Evolutionary conservation across 352 stramenopile species (phyloP).

Genomic region (Blastocystis sp.): DNA sequence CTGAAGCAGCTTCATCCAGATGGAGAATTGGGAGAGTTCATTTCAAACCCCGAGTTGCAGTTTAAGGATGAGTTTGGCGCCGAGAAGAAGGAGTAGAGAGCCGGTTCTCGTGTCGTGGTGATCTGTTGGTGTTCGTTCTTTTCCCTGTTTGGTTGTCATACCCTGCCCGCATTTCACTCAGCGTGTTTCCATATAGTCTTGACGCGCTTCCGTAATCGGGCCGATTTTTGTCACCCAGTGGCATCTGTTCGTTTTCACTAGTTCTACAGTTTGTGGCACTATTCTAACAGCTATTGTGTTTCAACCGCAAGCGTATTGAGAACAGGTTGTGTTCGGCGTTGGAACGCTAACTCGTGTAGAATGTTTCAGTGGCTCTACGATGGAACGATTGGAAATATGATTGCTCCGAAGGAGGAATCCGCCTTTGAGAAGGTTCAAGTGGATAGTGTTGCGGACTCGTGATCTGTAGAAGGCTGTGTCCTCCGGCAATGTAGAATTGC

Average conservation of each 20-base stretch:
- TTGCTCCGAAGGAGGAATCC: constrained; percentile 49
- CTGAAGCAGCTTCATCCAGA: constrained; percentile 52
- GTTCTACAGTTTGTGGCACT: too few species aligned
- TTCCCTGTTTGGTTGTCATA: too few species aligned
- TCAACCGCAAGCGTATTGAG: too few species aligned
- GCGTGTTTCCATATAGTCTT: too few species aligned
- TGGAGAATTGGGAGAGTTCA: constrained; percentile 60
- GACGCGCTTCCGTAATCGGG: too few species aligned
- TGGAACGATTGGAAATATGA: constrained; percentile 62
- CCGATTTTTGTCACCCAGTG: too few species aligned
- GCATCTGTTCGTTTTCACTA: too few species aligned
- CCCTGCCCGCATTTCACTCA: too few species aligned
- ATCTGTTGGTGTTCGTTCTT: not conserved
- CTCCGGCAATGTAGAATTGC: constrained; percentile 15
- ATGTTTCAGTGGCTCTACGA: constrained; percentile 68
- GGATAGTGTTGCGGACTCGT: too few species aligned
- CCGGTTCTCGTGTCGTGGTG: not conserved
- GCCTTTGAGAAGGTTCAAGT: constrained; percentile 52
- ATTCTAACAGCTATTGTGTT: too few species aligned
- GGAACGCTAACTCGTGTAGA: not conserved
- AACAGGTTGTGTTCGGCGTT: too few species aligned
- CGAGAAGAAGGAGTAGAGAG: constrained; percentile 1
- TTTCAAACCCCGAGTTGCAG: constrained; percentile 44
- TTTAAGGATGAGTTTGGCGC: constrained; percentile 55
- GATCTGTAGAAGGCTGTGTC: constrained; percentile 37